Base-by-base conservation (phyloP, 2,329 filamentous ascomycete genomes). In the Xylariaceae sp. region DNA sequence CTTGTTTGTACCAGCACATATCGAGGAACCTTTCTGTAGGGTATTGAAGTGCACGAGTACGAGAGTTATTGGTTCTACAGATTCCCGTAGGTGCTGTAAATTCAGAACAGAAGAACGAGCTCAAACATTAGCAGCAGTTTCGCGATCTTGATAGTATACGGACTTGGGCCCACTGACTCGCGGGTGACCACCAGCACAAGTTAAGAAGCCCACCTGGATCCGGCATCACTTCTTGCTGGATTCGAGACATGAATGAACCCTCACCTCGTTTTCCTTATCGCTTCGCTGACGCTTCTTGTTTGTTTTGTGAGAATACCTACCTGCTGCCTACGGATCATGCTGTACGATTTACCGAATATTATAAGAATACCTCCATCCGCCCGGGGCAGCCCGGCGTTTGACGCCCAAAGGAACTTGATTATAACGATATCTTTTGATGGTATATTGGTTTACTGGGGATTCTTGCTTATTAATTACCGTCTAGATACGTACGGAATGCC, bases 91-190 rank as follows among this genome's bases (percentile, higher is more conserved):
- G 51, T 55, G 52, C 45, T 9, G n/a, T n/a, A 17, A 18, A 15
- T 48, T 48, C 45, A 10, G 7, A 18, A 18, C 7, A 11, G 5
- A 5, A 30, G 23, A 30, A 30, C 23, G 23, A 30, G 8, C 18
- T 50, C 48, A 10, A 50, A 50, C 37, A 41, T 41, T 13, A 10
- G 37, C 37, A 41, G 8, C 37, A 41, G 37, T 34, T 10, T 45
- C n/a, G 41, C 41, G 41, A n/a, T 53, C 57, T 55, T 47, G 44
- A 10, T 54, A 18, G 17, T 18, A 6, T 2, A 58, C 49, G 55
- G 52, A 59, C 60, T 57, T 56, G 55, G 62, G 61, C 63, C 59
- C 60, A 53, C 56, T 61, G 58, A 63, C 61, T 61, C 61, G 56
- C 51, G 41, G 51, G 53, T 34, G 17, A 49, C 51, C 15, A 37